Base-by-base conservation (phyloP, 192 early-diverging fungal genomes). In the Rhizophagus sp. region DNA sequence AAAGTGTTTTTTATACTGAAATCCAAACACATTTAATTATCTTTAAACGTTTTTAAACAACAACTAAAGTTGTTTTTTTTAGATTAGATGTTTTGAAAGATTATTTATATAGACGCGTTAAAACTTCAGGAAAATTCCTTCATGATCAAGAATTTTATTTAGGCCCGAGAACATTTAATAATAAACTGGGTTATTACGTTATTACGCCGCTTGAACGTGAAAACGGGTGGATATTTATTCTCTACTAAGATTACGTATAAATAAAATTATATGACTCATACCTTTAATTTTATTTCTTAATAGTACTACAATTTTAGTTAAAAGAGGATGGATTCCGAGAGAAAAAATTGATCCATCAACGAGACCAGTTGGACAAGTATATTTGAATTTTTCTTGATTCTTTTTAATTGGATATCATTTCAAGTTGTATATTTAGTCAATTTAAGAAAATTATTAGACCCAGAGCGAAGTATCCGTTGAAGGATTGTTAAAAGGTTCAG, bases 251-350 rank as follows among this genome's bases (percentile, higher is more conserved):
- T 25, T 9, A 79, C 3, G 7, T 36, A 22, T 39, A n/a, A 19
- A 30, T 30, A 30, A 73, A 50, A 49, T 17, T 13, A 22, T 57
- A 15, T 52, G 12, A 52, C 6, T 36, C 1, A 7, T 39, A 25
- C 17, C 6, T 27, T 22, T 19, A 61, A 17, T n/a, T 39, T 13
- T 25, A 64, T 73, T n/a, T 34, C 15, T 81, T 79, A 24, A 79
- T 90, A 82, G 87, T 78, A 89, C 89, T 17, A 89, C 89, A 19
- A 88, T 97, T 13, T 85, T 98, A 50, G 90, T 98, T 19, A 93
- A 95, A 81, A 90, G 97, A 47, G 97, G 97, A 13, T 98, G 97
- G 96, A 92, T 98, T 25, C 87, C 92, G 15, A 86, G 89, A 25
- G 91, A 92, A 8, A 91, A 93, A 68, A 86, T 86, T 30, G 89